Base-by-base conservation (phyloP, 495 filamentous ascomycete species). In the Xylaria grammica region DNA sequence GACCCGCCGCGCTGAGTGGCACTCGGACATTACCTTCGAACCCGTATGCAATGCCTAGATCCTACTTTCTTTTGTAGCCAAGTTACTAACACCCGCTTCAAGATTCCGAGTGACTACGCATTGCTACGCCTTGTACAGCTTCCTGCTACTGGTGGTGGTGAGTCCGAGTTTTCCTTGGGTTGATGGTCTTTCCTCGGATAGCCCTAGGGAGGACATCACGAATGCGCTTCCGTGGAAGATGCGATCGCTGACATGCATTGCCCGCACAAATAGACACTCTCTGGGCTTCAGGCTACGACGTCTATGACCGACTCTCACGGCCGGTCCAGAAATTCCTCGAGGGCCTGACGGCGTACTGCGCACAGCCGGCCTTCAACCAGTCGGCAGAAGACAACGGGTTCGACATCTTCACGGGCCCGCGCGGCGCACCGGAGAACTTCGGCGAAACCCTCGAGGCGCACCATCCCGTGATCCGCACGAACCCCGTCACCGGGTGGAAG, bases 401-500 rank as follows among this genome's bases (percentile, higher is more conserved):
- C 73, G 65, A 80, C 36, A 67, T 93, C 34, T 87, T 84, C 67
- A 74, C 77, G 4, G 81, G 73, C 13, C 65, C 76, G 10, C 84
- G 90, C 8, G 91, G 91, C 7, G 79, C 85, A 0, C 91, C 90
- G 0, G 85, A 87, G 69, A 94, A 94, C 70, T 74, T 84, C 0
- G 91, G 89, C 46, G 79, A 79, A 2, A 78, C 83, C 13, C 77
- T 94, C 4, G 81, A 76, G 24, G 87, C 90, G 3, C 75, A 86
- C 15, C 90, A 94, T 73, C 88, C 90, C 0, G 85, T 93, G 1
- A 78, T 93, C 27, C 88, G 91, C 9, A 93, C 90, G n/a, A 92
- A 94, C 72, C 91, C 91, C 0, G 87, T 93, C 0, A 92, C 90
- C 0, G 91, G 91, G 2, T 93, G 91, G 90, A 91, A 91, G 73